Conservation (phyloP, 1,284 basidiomycete genomes). For the Irpex lacteus region DNA sequence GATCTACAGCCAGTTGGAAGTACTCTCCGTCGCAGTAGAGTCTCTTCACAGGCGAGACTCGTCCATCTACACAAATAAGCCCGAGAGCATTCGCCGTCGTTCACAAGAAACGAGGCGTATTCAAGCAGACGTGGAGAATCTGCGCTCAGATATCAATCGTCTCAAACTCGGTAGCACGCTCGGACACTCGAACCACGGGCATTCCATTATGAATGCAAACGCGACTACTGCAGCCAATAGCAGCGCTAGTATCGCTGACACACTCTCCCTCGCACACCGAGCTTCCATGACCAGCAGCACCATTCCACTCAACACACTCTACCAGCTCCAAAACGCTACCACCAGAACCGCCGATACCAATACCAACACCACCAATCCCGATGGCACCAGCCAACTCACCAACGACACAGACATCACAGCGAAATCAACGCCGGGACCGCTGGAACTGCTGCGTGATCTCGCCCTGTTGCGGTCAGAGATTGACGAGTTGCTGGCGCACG, state of each 20-base stretch:
- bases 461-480: constrained; percentile 9
- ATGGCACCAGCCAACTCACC: no score
- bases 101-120: background rate
- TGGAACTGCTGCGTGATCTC: constrained; percentile 10
- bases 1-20: constrained; percentile 10
- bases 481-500: constrained; percentile 7
- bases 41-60: constrained; percentile 1
- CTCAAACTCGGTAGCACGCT: background rate
- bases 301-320: background rate
- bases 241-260: background rate
- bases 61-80: background rate
- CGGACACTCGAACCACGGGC: background rate
- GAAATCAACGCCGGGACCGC: background rate
- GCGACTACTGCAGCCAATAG: background rate
- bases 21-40: constrained; percentile 3
- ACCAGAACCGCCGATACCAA: background rate
- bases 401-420: no score
- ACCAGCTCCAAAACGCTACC: background rate
- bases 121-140: constrained; percentile 5
- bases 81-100: background rate
- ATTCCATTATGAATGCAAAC: background rate
- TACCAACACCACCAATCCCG: background rate
- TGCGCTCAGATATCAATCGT: constrained; percentile 9
- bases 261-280: background rate
- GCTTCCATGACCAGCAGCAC: background rate